phyloP scores from a whole-genome alignment of 768 basidiomycete genomes.

The Suillus occidentalis region DNA sequence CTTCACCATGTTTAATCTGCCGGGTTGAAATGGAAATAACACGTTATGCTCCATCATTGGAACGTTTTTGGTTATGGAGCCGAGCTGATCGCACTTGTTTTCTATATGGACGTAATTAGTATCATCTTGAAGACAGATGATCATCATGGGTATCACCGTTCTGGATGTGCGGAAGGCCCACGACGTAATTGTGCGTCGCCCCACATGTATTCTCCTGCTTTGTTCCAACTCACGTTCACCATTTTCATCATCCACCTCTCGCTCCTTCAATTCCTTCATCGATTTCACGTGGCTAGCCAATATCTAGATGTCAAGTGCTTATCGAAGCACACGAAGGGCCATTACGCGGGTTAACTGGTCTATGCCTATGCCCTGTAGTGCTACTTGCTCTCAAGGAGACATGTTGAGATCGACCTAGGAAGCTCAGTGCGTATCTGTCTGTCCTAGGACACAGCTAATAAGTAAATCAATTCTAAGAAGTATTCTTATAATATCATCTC shows the following conservation, averaged over 20 bases:
- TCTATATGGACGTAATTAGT: conserved; percentile 56
- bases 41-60: conserved; percentile 7
- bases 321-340: conserved; percentile 45
- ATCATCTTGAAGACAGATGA: conserved; percentile 58
- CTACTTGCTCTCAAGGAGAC: conserved; percentile 46
- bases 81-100: background rate
- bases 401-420: conserved; percentile 16
- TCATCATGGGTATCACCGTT: conserved; percentile 49
- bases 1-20: conserved; percentile 66
- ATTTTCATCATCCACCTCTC: background rate
- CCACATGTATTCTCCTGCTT: background rate
- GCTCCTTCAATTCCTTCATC: background rate
- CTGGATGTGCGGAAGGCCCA: conserved; percentile 50
- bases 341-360: conserved; percentile 41
- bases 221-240: background rate
- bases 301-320: conserved; percentile 60
- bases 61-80: too few relatives aligned
- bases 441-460: background rate
- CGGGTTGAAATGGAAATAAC: conserved; percentile 81
- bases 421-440: conserved; percentile 6
- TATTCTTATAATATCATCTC: background rate
- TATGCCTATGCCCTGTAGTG: conserved; percentile 26
- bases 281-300: conserved; percentile 18
- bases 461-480: background rate
- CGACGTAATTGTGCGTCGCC: background rate